Conservation (phyloP, 148 eudicot genomes). For the Oxyria digyna region DNA sequence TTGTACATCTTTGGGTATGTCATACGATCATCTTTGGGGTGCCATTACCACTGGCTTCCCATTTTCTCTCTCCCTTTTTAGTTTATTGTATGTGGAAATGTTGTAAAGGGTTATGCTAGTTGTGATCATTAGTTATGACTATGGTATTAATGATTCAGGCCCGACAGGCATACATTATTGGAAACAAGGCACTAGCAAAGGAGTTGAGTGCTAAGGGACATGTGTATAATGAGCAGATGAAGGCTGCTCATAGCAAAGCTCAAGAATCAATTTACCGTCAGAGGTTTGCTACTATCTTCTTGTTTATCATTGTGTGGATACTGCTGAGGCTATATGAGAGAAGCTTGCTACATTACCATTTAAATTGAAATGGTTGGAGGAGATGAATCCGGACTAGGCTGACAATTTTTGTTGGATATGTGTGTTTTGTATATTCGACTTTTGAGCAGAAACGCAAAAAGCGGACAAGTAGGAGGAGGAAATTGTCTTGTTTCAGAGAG, state of each 20-base stretch:
- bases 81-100: too few species aligned
- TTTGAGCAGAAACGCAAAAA: conserved; percentile 51
- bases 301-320: not conserved
- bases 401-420: not conserved
- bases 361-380: not conserved
- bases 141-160: conserved; percentile 35
- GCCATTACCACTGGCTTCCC: too few species aligned
- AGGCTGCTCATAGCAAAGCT: conserved; percentile 89
- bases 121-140: not conserved
- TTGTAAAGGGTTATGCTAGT: not conserved
- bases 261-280: conserved; percentile 86
- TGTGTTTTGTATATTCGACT: not conserved
- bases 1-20: too few species aligned
- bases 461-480: conserved; percentile 42
- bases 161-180: conserved; percentile 72
- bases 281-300: conserved; percentile 37
- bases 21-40: too few species aligned
- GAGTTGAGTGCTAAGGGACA: conserved; percentile 91
- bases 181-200: conserved; percentile 90
- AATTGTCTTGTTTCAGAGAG: conserved; percentile 58
- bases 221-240: conserved; percentile 86
- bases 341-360: not conserved
- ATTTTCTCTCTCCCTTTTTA: too few species aligned
- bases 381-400: not conserved
- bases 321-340: not conserved